Conservation (phyloP, 1,139 yeast genomes). For the Suhomyces guaymorum region DNA sequence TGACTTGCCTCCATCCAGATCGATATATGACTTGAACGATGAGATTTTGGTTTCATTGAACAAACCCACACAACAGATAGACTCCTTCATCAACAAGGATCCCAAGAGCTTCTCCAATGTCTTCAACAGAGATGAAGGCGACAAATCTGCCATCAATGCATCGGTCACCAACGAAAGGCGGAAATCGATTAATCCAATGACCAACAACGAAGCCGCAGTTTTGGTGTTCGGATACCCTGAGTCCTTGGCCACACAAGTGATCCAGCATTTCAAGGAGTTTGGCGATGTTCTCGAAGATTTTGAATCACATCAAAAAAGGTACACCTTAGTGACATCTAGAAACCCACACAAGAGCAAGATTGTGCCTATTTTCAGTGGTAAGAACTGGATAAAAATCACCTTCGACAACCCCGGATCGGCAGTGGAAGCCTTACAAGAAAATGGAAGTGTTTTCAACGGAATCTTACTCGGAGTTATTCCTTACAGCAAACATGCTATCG, state of each 20-base stretch:
- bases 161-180: constrained; percentile 8
- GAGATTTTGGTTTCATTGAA: constrained; percentile 37
- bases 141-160: constrained; percentile 6
- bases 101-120: constrained; percentile 49
- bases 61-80: constrained; percentile 34
- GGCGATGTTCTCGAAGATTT: constrained; percentile 82
- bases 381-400: constrained; percentile 86
- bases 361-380: constrained; percentile 78
- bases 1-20: constrained; percentile 61
- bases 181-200: constrained; percentile 24
- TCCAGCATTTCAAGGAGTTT: constrained; percentile 75
- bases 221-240: constrained; percentile 90
- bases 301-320: constrained; percentile 33
- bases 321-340: constrained; percentile 10
- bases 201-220: constrained; percentile 59
- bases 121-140: constrained; percentile 34
- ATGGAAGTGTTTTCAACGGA: constrained; percentile 72
- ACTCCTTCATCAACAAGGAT: constrained; percentile 44
- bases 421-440: constrained; percentile 78
- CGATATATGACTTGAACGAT: constrained; percentile 58
- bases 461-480: constrained; percentile 77
- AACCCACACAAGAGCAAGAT: constrained; percentile 15
- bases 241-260: constrained; percentile 61
- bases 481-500: constrained; percentile 59
- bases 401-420: constrained; percentile 78